Evolutionary conservation across 2,329 filamentous ascomycete species (phyloP), one percentile per base, ranked within the genome.

Genomic region (Sordariomycetes sp.): DNA sequence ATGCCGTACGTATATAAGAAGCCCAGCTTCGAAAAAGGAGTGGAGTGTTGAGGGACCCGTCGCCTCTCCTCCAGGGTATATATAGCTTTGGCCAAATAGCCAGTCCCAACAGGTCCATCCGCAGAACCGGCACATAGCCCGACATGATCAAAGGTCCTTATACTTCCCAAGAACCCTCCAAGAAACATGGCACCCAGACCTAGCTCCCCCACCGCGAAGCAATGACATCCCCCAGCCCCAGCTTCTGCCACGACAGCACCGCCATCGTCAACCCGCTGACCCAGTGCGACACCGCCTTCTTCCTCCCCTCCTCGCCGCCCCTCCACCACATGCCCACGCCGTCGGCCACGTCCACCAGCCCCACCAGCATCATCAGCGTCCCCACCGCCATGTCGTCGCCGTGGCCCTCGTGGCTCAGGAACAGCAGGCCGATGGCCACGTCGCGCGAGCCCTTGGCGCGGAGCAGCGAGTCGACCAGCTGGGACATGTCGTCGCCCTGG

Each of bases 381-480:
- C 56, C 56, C 18, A 53, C 50, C 34, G 50, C 56, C 56, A 58
- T 58, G 24, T 53, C 50, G 34, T 58, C 56, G 10, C 56, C 56
- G 35, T 58, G 56, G 34, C 34, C 56, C 51, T 58, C 56, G 37
- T 58, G 56, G 20, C 50, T 37, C 16, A 58, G 56, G 50, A 58
- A 58, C 16, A 54, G 34, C 25, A 58, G 52, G 3, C 56, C 56
- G 35, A 54, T 35, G 50, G 56, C 50, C 34, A 58, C 40, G 50
- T 58, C 56, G 14, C 56, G 56, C 1, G 34, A 35, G 34, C 56
- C 56, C 51, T 58, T 58, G 22, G 51, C 32, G 50, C 56, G 56
- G 2, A 58, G 56, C 5, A 58, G 56, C 22, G 52, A 40, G 32
- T 52, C 40, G 32, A 58, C 40, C n/a, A 58, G 56, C 2, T 37